Evolutionary conservation across 1,284 basidiomycete species (phyloP), one percentile per base, ranked within the genome.

Genomic region (Exobasidium rhododendri): DNA sequence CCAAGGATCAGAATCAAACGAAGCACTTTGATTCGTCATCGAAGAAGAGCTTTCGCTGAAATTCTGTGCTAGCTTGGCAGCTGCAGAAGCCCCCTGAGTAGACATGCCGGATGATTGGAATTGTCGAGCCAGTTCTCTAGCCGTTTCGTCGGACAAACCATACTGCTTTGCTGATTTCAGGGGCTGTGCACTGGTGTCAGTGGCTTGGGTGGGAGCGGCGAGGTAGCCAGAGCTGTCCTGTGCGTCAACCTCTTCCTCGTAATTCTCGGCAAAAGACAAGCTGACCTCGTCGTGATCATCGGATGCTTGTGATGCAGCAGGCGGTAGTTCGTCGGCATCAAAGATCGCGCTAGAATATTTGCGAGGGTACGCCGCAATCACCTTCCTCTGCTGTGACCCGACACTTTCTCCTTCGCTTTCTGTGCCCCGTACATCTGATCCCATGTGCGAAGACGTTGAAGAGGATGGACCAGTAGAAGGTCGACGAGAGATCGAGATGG

Each of bases 181-280:
- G 31, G n/a, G n/a, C 26, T 50, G 49, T 20, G 24, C 13, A 2
- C 31, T 44, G 3, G 14, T 26, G 20, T 29, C 56, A 4, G 22
- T 54, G n/a, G 5, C 26, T 14, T 20, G 5, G 24, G 26, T 7
- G 6, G 7, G 4, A 6, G 57, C 26, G 14, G 30, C 17, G 11
- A 11, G 13, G 5, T 43, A 49, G 20, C 26, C 56, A 4, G 7
- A 5, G 20, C 4, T 43, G 3, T 56, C 2, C 44, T 6, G 47
- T 30, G 22, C 28, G 20, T 32, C 59, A 31, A 49, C 32, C n/a
- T 62, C 60, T 14, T 49, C 58, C n/a, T 51, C 56, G 20, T 62
- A 62, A 17, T 24, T 50, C 11, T 58, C 54, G 1, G 40, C 60
- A 54, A 62, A 62, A 26, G 58, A 61, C 17, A 62, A 26, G 31